Base-by-base conservation (phyloP, 768 basidiomycete genomes). In the Lactarius evosmus region DNA sequence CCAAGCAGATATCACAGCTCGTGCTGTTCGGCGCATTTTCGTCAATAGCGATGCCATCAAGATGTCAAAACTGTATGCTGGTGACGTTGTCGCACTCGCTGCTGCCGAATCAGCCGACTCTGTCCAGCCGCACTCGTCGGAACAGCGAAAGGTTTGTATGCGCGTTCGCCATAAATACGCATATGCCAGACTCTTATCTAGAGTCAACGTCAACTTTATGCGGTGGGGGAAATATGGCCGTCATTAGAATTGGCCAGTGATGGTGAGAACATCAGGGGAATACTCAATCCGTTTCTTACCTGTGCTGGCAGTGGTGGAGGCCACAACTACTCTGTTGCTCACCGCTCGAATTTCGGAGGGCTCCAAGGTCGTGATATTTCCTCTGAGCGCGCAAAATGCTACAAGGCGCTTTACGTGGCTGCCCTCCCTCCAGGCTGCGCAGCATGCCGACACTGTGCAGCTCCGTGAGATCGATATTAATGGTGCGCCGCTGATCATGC, bases 151-250 rank as follows among this genome's bases (percentile, higher is more conserved):
- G 52, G 53, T 60, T 56, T 17, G 57, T 60, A 49, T 12, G 30
- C 36, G 52, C 60, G 50, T 62, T 63, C 57, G n/a, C 67, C 60
- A 55, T 69, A 69, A 66, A 61, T 55, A 55, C 66, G 40, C 49
- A 25, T 56, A 52, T 69, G 67, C 38, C 25, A 29, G 5, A 66
- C 70, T 34, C n/a, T 52, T 34, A 22, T 57, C 60, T 36, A 54
- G 46, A 62, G 88, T 87, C 74, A 78, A 50, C 86, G 88, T 87
- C 74, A 78, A 50, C 86, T 86, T 72, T 49, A 25, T 27, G 83
- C 86, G 14, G 77, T 91, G 58, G 91, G 91, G 6, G 75, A 85
- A 52, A 80, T 83, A 69, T 93, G 91, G 91, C 89, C 90, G n/a
- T 88, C 86, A 41, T 69, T 80, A 51, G 87, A 89, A 8, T 59